phyloP scores from a whole-genome alignment of 345 rosid species.

The Bruguiera parviflora region DNA sequence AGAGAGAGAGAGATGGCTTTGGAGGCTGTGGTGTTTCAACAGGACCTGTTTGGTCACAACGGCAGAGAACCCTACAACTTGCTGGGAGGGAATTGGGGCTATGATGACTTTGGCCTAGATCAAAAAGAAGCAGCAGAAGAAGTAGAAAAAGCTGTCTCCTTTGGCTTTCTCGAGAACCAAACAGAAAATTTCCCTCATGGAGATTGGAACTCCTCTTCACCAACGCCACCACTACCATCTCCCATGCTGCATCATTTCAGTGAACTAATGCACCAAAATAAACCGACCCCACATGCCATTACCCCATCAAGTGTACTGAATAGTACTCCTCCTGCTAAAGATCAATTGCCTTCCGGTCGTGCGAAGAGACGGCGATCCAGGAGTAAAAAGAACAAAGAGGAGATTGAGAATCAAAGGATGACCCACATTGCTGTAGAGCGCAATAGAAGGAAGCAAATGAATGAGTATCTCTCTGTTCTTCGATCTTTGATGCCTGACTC shows the following conservation, averaged over 20 bases:
- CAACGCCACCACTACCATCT: slow-evolving; percentile 9
- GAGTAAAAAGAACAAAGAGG: slow-evolving; percentile 69
- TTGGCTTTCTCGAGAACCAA: slow-evolving; percentile 42
- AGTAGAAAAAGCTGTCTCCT: slow-evolving; percentile 14
- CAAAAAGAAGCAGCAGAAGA: slow-evolving; percentile 23
- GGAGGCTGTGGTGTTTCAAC: slow-evolving; percentile 58
- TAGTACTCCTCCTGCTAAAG: background rate
- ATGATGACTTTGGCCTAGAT: slow-evolving; percentile 15
- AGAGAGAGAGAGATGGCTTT: slow-evolving; percentile 51
- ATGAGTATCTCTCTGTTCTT: slow-evolving; percentile 71
- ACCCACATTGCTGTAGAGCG: slow-evolving; percentile 98
- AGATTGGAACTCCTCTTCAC: slow-evolving; percentile 27
- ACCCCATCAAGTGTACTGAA: slow-evolving; percentile 1
- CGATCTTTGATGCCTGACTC: slow-evolving; percentile 87
- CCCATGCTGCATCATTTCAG: slow-evolving; percentile 19
- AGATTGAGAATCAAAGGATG: slow-evolving; percentile 87
- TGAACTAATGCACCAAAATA: slow-evolving; percentile 18
- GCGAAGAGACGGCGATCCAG: slow-evolving; percentile 60
- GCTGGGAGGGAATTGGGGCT: slow-evolving; percentile 39
- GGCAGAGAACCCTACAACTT: slow-evolving; percentile 45
- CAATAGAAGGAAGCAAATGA: slow-evolving; percentile 89
- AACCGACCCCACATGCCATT: slow-evolving; percentile 22
- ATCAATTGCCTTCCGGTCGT: slow-evolving; percentile 21
- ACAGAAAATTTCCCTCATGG: slow-evolving; percentile 29
- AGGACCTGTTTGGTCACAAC: slow-evolving; percentile 41